Percentiles rank a stretch among this genome's conserved stretches.
phyloP scores from a whole-genome alignment of 2,329 filamentous ascomycete species.

The Coniochaeta sp. region DNA sequence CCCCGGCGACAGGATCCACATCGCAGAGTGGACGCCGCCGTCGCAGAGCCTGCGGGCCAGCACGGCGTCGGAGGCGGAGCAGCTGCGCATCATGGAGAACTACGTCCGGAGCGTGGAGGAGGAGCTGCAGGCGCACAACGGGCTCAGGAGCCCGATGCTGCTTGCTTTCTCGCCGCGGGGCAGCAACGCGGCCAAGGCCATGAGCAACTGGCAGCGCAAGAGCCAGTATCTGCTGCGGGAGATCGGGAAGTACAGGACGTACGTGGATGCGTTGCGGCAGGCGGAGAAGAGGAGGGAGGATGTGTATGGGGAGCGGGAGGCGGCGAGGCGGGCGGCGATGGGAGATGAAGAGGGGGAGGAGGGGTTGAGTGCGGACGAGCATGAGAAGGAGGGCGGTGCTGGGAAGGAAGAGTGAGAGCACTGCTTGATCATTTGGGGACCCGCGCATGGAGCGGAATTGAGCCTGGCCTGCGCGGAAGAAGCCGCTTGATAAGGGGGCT shows the following conservation, averaged over 20 bases:
- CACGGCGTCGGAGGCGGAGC: slow-evolving; percentile 69
- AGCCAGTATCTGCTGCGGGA: slow-evolving; percentile 85
- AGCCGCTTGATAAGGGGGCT: too few species aligned
- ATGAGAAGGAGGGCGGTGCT: slow-evolving; percentile 2
- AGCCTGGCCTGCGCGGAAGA: too few species aligned
- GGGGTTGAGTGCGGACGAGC: not conserved
- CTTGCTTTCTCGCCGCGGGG: slow-evolving; percentile 83
- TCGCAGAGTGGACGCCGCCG: slow-evolving; percentile 85
- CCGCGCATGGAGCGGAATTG: too few species aligned
- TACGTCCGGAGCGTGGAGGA: slow-evolving; percentile 85
- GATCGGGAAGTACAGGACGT: slow-evolving; percentile 94
- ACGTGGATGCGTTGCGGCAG: slow-evolving; percentile 75
- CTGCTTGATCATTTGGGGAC: too few species aligned
- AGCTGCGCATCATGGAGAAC: slow-evolving; percentile 63
- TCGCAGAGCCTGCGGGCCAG: slow-evolving; percentile 86
- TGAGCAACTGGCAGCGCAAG: slow-evolving; percentile 97
- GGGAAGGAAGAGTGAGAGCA: too few species aligned
- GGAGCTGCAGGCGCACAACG: slow-evolving; percentile 81
- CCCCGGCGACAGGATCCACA: slow-evolving; percentile 75
- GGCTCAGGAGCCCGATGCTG: slow-evolving; percentile 78
- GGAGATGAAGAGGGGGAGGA: slow-evolving; percentile 23
- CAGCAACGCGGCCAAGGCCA: slow-evolving; percentile 72
- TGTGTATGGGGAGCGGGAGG: slow-evolving; percentile 58
- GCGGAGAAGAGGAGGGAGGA: slow-evolving; percentile 64
- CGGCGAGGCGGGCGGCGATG: slow-evolving; percentile 40